These are phyloP conservation scores for Trichoderma harzianum DNA, from an alignment of 2,329 filamentous ascomycete genomes.

Conservation along the genomic window DNA sequence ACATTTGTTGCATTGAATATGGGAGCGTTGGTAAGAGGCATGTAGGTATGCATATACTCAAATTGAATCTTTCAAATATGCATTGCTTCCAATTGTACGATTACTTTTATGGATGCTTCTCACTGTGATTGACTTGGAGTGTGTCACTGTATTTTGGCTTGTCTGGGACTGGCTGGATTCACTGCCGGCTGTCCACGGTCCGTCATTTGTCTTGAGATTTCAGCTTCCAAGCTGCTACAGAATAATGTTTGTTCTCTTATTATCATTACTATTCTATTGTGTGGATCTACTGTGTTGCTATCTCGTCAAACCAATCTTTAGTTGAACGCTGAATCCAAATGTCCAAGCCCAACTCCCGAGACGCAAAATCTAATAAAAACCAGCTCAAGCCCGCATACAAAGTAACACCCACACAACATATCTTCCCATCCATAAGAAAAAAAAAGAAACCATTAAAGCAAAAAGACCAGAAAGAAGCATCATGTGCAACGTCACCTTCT, in stretches of 20 bases:
- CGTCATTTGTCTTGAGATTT: not conserved
- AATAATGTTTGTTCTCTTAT: not conserved
- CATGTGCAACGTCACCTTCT: conserved; percentile 49
- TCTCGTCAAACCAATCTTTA: not conserved
- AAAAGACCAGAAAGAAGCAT: not conserved
- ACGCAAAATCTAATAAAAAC: not conserved
- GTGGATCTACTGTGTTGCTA: not conserved
- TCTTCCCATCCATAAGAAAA: not conserved
- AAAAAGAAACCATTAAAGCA: not conserved
- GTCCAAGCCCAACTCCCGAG: not conserved
- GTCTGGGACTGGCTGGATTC: not conserved
- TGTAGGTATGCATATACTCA: not conserved
- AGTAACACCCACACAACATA: not conserved
- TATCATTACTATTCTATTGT: not conserved
- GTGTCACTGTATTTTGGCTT: not conserved
- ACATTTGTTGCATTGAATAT: conserved; percentile 1
- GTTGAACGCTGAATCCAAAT: not conserved
- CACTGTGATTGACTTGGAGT: not conserved
- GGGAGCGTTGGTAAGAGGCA: not conserved
- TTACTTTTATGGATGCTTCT: not conserved
- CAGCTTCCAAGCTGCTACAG: not conserved
- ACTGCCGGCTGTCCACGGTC: not conserved
- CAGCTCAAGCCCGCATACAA: not conserved
- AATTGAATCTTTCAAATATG: not conserved
- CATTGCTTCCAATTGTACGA: not conserved